Conservation (phyloP, 345 rosid species). For the Moringa oleifera region DNA sequence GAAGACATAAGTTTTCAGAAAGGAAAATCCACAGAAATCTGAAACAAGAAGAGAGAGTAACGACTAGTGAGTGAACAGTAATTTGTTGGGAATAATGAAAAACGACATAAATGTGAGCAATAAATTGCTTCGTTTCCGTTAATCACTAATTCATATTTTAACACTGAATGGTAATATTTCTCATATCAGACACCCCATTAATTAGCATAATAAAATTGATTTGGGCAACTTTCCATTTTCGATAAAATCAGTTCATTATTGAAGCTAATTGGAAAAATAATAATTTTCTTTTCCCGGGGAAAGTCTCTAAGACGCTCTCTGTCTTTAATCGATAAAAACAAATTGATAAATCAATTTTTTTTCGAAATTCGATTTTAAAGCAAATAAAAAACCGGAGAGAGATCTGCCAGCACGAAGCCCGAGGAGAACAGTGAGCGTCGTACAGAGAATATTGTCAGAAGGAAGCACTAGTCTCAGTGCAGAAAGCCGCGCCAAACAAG, state of each 20-base stretch:
- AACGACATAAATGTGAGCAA: slow-evolving; percentile 8
- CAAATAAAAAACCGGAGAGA: neutral
- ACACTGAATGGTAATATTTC: neutral
- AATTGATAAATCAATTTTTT: no score
- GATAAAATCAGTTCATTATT: neutral
- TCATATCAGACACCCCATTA: neutral
- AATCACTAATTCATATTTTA: neutral
- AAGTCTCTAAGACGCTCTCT: neutral
- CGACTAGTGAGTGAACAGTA: slow-evolving; percentile 5
- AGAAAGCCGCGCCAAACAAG: neutral
- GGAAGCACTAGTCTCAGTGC: slow-evolving; percentile 1
- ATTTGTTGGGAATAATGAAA: slow-evolving; percentile 14
- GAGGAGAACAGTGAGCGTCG: slow-evolving; percentile 23
- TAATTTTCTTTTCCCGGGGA: neutral
- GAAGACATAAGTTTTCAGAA: no score
- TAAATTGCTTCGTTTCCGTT: neutral
- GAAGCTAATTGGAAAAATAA: slow-evolving; percentile 5
- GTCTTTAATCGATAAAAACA: neutral
- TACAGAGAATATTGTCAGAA: slow-evolving; percentile 77
- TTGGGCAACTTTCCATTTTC: neutral
- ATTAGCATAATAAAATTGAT: neutral
- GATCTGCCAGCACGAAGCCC: slow-evolving; percentile 15
- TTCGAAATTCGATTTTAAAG: neutral
- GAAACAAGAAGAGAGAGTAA: neutral
- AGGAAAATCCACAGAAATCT: neutral